Base-by-base conservation (phyloP, 108 stramenopile genomes). In the Thalassiosira profunda region DNA sequence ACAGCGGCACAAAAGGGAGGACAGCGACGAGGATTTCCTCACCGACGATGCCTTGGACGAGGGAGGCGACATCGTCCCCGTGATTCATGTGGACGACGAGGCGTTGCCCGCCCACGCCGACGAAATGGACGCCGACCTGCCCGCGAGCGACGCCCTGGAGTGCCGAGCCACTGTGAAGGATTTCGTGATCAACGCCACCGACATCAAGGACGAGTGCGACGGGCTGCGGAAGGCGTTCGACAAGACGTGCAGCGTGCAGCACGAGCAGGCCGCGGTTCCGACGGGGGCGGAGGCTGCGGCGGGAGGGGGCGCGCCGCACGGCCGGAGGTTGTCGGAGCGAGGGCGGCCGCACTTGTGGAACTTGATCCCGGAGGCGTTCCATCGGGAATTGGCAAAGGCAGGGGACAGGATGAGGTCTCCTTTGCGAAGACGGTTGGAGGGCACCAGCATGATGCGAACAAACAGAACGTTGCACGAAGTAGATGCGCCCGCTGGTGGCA, bases 131-230 rank as follows among this genome's bases (percentile, higher is more conserved):
- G 56, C 63, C 9, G 14, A 40, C 11, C 38, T 76, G 24, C 64
- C 14, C 42, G 89, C 89, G 1, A 70, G 82, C 7, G 87, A 93
- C 55, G 86, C 84, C 14, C 81, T 91, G 11, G 70, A 86, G 28
- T 94, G 93, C 60, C 80, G 83, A 14, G 74, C 87, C 0, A 74
- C 81, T 18, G 90, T 94, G 15, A 58, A 91, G 23, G 80, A 78
- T 20, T 94, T 86, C 75, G 93, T 94, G 42, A 94, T 94, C 29
- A 94, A 91, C 75, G 93, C 93, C 6, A 91, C 93, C 3, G 90
- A 94, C 64, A 69, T 70, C 26, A 86, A 84, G 70, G 93, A 94
- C 74, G 93, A 94, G 75, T 94, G 93, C 70, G 89, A 90, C 45
- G 93, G 93, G 31, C 68, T 94, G 51, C 68, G 79, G 43, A 89